phyloP scores from a whole-genome alignment of 2,329 filamentous ascomycete genomes.

The Exophiala oligosperma region DNA sequence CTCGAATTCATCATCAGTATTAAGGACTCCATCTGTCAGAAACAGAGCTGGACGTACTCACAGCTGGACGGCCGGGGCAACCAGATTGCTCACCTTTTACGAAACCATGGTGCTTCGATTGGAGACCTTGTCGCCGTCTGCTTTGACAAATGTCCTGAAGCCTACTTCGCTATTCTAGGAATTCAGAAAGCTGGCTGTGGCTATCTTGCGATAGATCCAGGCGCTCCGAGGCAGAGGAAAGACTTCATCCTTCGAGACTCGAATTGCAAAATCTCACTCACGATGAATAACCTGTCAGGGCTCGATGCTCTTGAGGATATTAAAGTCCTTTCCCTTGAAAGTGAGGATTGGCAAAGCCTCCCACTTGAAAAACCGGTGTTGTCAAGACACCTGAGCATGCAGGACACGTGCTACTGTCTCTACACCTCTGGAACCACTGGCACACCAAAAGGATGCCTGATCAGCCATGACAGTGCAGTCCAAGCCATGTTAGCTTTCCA shows the following conservation, averaged over 20 bases:
- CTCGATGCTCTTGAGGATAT: conserved; percentile 38
- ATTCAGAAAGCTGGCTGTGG: conserved; percentile 79
- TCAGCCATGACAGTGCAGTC: conserved; percentile 84
- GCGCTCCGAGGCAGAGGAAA: conserved; percentile 70
- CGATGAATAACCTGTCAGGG: conserved; percentile 48
- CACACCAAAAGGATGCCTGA: conserved; percentile 81
- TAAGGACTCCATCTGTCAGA: conserved; percentile 46
- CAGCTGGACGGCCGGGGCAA: conserved; percentile 72
- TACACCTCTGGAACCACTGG: conserved; percentile 89
- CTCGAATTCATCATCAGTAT: conserved; percentile 72
- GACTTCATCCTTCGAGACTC: conserved; percentile 78
- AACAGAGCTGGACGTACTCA: conserved; percentile 69
- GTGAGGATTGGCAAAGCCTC: conserved; percentile 39
- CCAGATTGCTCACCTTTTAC: conserved; percentile 66
- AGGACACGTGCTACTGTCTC: conserved; percentile 74
- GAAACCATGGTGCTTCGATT: conserved; percentile 47
- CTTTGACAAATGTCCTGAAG: conserved; percentile 83
- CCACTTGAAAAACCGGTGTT: conserved; percentile 37
- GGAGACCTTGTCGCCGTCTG: conserved; percentile 72
- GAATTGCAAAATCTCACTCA: conserved; percentile 62
- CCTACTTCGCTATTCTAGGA: conserved; percentile 78
- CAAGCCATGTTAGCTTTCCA: conserved; percentile 89
- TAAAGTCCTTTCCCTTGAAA: conserved; percentile 50
- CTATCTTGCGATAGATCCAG: conserved; percentile 77
- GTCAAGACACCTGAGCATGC: conserved; percentile 40